A percentile compares a stretch with the other conserved stretches of the same genome.
Evolutionary conservation across 257 asterid genomes (phyloP).

Genomic region (Solanum habrochaites): DNA sequence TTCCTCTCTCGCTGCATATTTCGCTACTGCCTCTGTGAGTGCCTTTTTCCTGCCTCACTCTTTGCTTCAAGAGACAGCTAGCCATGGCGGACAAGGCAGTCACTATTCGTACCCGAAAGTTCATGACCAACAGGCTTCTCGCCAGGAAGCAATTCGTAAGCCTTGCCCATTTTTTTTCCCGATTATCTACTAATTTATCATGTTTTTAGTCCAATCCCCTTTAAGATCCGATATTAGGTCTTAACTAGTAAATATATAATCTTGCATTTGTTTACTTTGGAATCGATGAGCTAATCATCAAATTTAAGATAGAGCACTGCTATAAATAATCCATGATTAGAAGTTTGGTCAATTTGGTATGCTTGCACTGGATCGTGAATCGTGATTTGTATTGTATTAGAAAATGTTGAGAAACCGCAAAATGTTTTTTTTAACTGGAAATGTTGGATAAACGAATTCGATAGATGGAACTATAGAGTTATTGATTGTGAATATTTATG

Average conservation of each 20-base stretch:
- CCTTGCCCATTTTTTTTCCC: background rate
- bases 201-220: background rate
- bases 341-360: background rate
- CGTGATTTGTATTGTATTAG: background rate
- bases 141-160: slow-evolving; percentile 10
- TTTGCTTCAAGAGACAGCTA: background rate
- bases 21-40: background rate
- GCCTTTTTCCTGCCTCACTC: background rate
- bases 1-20: background rate
- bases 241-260: background rate
- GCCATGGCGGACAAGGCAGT: slow-evolving; percentile 10
- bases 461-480: background rate
- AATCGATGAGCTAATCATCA: background rate
- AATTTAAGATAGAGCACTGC: background rate
- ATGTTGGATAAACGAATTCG: background rate
- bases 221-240: background rate
- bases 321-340: background rate
- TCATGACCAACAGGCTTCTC: slow-evolving; percentile 14
- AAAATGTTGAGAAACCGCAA: background rate
- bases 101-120: slow-evolving; percentile 11
- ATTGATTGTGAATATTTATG: background rate
- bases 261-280: background rate
- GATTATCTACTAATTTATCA: background rate
- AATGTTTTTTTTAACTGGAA: background rate
- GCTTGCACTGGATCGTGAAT: background rate